phyloP scores from a whole-genome alignment of 768 basidiomycete species.

The Mycena amicta region DNA sequence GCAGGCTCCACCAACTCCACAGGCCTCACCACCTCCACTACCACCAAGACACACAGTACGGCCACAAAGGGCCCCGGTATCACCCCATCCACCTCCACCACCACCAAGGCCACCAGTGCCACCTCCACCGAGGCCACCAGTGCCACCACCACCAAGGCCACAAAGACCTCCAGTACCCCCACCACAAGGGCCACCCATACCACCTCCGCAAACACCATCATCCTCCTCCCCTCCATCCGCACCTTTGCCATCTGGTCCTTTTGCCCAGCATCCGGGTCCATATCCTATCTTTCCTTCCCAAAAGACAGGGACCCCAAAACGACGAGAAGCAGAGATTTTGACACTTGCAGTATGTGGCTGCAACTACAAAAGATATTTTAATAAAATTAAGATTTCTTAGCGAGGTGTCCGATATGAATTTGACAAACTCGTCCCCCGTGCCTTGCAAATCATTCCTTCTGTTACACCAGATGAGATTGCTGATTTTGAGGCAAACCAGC shows the following conservation, averaged over 20 bases:
- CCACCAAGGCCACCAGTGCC: background rate
- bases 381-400: background rate
- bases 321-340: background rate
- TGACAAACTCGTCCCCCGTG: background rate
- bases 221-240: background rate
- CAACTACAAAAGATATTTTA: background rate
- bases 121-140: background rate
- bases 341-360: background rate
- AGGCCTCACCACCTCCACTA: background rate
- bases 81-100: background rate
- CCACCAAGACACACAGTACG: background rate
- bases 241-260: background rate
- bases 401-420: background rate
- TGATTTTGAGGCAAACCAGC: background rate
- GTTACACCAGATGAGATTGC: background rate
- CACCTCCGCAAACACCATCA: background rate
- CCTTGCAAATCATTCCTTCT: background rate
- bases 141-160: background rate
- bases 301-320: background rate
- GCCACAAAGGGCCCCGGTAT: no score
- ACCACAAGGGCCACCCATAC: background rate
- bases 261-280: background rate
- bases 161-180: no score
- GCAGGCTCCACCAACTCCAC: background rate
- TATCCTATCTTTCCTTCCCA: background rate